Conservation (phyloP, 2,329 filamentous ascomycete species). For the Cercospora janseana region DNA sequence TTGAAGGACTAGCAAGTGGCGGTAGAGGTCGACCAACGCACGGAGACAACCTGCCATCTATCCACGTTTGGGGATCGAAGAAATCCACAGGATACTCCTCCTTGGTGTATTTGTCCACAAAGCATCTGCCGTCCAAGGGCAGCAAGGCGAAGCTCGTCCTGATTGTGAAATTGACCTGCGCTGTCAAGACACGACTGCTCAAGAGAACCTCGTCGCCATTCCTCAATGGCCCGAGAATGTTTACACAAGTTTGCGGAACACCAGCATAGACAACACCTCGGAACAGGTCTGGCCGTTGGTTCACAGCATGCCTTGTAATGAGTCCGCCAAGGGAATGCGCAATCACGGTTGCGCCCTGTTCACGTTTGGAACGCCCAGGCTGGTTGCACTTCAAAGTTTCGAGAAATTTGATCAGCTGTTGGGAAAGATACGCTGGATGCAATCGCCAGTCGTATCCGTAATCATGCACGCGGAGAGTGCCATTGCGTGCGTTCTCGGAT, state of each 20-base stretch:
- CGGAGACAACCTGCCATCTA: conserved; percentile 72
- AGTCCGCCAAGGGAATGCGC: conserved; percentile 85
- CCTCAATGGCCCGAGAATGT: conserved; percentile 83
- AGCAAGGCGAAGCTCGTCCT: conserved; percentile 81
- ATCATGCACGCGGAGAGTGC: conserved; percentile 76
- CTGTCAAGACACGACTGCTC: conserved; percentile 84
- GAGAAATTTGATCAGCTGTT: conserved; percentile 69
- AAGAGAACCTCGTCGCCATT: conserved; percentile 91
- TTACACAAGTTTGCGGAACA: conserved; percentile 80
- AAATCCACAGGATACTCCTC: conserved; percentile 82
- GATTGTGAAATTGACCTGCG: conserved; percentile 89
- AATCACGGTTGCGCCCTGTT: conserved; percentile 73
- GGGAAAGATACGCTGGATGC: conserved; percentile 73
- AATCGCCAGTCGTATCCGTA: conserved; percentile 95
- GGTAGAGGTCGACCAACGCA: conserved; percentile 70
- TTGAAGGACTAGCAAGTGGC: conserved; percentile 43
- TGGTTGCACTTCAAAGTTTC: conserved; percentile 73
- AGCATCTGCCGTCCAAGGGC: conserved; percentile 83
- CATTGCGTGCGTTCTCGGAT: conserved; percentile 68
- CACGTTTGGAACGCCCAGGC: conserved; percentile 50
- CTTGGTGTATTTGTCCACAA: conserved; percentile 76
- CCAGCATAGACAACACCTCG: conserved; percentile 83
- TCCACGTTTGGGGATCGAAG: conserved; percentile 76
- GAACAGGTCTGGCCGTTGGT: conserved; percentile 79
- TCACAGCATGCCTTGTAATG: conserved; percentile 84